Conservation (phyloP, 108 stramenopile genomes). For the Cylindrotheca closterium region DNA sequence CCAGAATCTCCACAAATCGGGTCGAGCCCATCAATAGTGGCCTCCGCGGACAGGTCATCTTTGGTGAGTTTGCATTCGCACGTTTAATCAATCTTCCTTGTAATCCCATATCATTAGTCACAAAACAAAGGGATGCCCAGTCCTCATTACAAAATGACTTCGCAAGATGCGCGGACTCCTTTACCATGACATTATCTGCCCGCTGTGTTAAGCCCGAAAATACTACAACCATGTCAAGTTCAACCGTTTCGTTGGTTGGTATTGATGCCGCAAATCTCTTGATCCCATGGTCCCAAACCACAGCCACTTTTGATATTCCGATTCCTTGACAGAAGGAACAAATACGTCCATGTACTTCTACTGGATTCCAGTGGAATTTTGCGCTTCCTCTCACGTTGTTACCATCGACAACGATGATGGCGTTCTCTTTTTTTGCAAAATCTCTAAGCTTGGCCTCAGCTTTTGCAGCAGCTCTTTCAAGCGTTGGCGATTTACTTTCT, state of each 20-base stretch:
- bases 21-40: background rate
- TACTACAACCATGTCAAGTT: constrained; percentile 5
- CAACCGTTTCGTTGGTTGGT: background rate
- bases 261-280: constrained; percentile 1
- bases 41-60: background rate
- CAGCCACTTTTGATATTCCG: constrained; percentile 5
- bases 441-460: background rate
- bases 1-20: background rate
- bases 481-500: no score
- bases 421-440: background rate
- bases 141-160: background rate
- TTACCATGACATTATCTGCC: constrained; percentile 25
- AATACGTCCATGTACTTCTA: constrained; percentile 15
- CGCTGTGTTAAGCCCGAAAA: constrained; percentile 24
- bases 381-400: constrained; percentile 33
- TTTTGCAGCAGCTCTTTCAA: background rate
- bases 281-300: constrained; percentile 29
- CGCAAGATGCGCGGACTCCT: constrained; percentile 16
- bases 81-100: constrained; percentile 7
- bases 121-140: constrained; percentile 20
- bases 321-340: constrained; percentile 14
- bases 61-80: background rate
- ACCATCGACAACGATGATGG: constrained; percentile 13
- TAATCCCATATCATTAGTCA: constrained; percentile 20
- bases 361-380: constrained; percentile 21